These are phyloP conservation scores for Hypoxylon crocopeplum DNA, from an alignment of 495 filamentous ascomycete genomes.

Conservation along the genomic window DNA sequence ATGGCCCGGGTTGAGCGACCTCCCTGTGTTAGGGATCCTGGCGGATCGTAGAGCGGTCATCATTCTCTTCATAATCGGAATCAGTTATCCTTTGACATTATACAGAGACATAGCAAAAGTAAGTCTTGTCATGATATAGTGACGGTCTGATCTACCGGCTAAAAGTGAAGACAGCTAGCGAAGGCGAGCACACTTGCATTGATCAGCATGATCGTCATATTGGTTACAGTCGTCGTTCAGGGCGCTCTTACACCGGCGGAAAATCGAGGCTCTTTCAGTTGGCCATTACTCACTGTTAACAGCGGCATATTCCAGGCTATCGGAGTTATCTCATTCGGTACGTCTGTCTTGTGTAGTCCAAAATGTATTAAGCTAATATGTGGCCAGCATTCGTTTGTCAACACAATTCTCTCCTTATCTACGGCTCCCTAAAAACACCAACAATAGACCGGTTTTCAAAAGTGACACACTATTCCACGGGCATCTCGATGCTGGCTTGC, in stretches of 20 bases:
- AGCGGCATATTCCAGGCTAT: slow-evolving; percentile 92
- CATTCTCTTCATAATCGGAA: slow-evolving; percentile 77
- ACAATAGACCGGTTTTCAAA: slow-evolving; percentile 91
- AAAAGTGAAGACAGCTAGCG: slow-evolving; percentile 67
- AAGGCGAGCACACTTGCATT: slow-evolving; percentile 93
- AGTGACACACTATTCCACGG: slow-evolving; percentile 92
- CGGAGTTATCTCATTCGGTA: slow-evolving; percentile 97
- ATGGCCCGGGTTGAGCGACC: slow-evolving; percentile 76
- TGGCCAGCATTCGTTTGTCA: slow-evolving; percentile 84
- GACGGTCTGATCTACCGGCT: too few relatives aligned
- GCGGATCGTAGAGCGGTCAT: slow-evolving; percentile 84
- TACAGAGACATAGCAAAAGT: slow-evolving; percentile 99
- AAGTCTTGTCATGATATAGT: too few relatives aligned
- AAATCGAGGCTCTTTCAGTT: slow-evolving; percentile 70
- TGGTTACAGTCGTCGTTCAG: slow-evolving; percentile 88
- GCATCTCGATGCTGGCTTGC: slow-evolving; percentile 86
- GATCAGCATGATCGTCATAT: slow-evolving; percentile 88
- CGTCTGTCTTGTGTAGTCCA: slow-evolving; percentile 23
- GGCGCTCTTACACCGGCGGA: slow-evolving; percentile 73
- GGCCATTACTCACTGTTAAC: slow-evolving; percentile 72
- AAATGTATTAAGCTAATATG: neutral
- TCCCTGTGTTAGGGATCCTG: slow-evolving; percentile 79
- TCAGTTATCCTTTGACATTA: slow-evolving; percentile 91
- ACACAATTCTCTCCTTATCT: slow-evolving; percentile 96
- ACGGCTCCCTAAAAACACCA: slow-evolving; percentile 91